Conservation (phyloP, 345 rosid species). For the Physaria fendleri region DNA sequence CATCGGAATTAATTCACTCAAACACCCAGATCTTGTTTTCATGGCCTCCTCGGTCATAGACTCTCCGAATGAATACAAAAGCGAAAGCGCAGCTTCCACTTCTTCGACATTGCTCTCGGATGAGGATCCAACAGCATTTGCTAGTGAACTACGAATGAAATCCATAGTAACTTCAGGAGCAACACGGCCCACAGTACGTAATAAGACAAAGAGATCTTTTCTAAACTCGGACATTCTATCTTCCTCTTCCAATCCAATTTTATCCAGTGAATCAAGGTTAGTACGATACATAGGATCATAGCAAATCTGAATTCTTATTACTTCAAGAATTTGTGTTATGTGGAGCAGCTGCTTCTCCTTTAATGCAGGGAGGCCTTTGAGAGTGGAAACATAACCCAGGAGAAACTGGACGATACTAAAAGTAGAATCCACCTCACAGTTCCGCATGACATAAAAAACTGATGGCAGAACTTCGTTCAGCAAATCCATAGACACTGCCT, state of each 20-base stretch:
- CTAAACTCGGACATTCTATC: constrained; percentile 77
- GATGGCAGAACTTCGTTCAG: constrained; percentile 87
- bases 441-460: constrained; percentile 64
- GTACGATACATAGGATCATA: constrained; percentile 66
- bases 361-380: constrained; percentile 65
- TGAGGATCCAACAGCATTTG: constrained; percentile 49
- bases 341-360: constrained; percentile 68
- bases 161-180: constrained; percentile 76
- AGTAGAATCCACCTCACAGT: constrained; percentile 61
- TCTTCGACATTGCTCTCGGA: constrained; percentile 74
- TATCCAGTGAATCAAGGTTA: constrained; percentile 69
- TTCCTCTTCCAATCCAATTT: constrained; percentile 87
- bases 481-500: constrained; percentile 48
- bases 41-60: constrained; percentile 70
- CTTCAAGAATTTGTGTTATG: constrained; percentile 71
- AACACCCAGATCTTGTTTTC: constrained; percentile 55
- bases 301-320: constrained; percentile 61
- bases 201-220: constrained; percentile 75
- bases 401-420: constrained; percentile 73
- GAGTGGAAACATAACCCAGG: constrained; percentile 64
- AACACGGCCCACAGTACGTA: constrained; percentile 73
- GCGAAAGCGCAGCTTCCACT: constrained; percentile 95
- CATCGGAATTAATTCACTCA: constrained; percentile 67
- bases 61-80: constrained; percentile 85
- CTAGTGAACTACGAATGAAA: constrained; percentile 72